A percentile compares a stretch with the other conserved stretches of the same genome.
These are phyloP conservation scores for Chrysoporthe austroafricana DNA, from an alignment of 2,329 filamentous ascomycete genomes.

Conservation along the genomic window DNA sequence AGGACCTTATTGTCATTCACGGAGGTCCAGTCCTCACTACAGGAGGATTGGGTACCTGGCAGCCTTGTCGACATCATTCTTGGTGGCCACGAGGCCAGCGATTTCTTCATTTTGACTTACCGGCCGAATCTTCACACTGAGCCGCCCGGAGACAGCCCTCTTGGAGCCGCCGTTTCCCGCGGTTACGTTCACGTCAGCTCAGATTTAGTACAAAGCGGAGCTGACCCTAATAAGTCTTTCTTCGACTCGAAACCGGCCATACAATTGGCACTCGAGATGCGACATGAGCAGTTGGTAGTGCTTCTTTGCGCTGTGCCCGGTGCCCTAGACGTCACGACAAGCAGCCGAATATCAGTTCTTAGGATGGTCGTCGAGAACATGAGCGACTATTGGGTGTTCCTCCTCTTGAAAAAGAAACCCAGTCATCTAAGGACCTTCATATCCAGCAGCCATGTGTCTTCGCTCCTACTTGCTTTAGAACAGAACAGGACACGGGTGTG, in stretches of 20 bases:
- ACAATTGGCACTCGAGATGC: neutral
- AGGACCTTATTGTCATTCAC: neutral
- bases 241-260: neutral
- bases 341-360: neutral
- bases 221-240: neutral
- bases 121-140: neutral
- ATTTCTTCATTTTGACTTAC: neutral
- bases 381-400: no score
- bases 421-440: no score
- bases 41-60: neutral
- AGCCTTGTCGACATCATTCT: neutral
- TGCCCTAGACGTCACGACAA: neutral
- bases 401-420: no score
- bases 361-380: neutral
- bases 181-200: no score
- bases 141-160: neutral
- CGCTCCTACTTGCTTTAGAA: neutral
- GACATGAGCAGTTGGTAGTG: neutral
- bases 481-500: neutral
- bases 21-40: neutral
- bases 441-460: no score
- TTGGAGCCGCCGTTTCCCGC: neutral
- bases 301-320: neutral
- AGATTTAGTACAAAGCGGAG: no score
- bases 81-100: neutral